Conservation (phyloP, 306 rosid genomes). For the Rosa lucieae region DNA sequence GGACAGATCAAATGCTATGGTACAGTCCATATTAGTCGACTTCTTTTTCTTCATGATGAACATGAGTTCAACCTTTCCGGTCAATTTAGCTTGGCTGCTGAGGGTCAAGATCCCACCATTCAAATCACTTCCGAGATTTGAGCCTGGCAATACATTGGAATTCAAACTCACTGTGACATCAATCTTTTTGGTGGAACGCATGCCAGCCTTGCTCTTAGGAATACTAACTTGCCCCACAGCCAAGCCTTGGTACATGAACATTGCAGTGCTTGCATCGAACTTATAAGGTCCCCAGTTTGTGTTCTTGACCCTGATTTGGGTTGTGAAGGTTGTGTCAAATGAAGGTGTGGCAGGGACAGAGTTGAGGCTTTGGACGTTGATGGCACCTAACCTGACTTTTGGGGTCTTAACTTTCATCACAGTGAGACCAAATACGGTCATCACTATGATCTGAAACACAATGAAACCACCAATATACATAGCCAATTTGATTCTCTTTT, state of each 20-base stretch:
- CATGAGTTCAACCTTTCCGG: not conserved
- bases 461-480: not conserved
- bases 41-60: not conserved
- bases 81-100: not conserved
- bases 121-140: not conserved
- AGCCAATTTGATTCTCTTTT: not conserved
- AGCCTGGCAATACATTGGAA: not conserved
- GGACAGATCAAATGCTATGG: not conserved
- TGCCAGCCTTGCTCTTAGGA: not conserved
- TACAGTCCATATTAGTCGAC: not conserved
- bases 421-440: not conserved
- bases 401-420: not conserved
- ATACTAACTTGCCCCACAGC: not conserved
- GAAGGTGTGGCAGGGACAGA: not conserved
- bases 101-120: not conserved
- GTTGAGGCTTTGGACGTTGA: not conserved
- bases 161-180: not conserved
- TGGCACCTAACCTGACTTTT: not conserved
- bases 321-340: not conserved
- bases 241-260: not conserved
- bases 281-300: not conserved
- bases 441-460: not conserved
- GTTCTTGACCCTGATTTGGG: not conserved
- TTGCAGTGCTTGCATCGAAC: not conserved
- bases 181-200: not conserved